These are phyloP conservation scores for Diospyros lotus DNA, from an alignment of 148 eudicot genomes.

Conservation along the genomic window DNA sequence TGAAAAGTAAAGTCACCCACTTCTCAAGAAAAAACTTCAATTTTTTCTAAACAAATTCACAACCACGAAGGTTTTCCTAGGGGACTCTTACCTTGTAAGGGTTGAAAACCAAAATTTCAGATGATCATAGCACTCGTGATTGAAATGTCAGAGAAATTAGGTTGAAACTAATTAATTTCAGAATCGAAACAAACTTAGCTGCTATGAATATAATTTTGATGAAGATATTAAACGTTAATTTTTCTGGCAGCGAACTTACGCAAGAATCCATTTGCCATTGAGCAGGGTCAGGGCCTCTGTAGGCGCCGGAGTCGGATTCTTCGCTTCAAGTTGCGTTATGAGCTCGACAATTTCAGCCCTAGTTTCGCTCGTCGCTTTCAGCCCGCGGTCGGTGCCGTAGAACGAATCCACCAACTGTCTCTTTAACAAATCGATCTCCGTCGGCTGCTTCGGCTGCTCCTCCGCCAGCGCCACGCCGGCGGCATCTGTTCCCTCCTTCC, in stretches of 20 bases:
- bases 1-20: no score
- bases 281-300: slow-evolving; percentile 77
- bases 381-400: slow-evolving; percentile 76
- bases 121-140: no score
- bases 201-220: no score
- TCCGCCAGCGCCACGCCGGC: slow-evolving; percentile 35
- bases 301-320: slow-evolving; percentile 82
- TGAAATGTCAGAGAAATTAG: no score
- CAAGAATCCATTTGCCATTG: slow-evolving; percentile 92
- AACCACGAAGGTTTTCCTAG: no score
- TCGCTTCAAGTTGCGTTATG: slow-evolving; percentile 70
- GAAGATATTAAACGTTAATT: no score
- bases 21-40: no score
- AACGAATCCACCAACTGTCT: slow-evolving; percentile 60
- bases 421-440: slow-evolving; percentile 51
- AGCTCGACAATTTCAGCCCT: slow-evolving; percentile 82
- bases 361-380: slow-evolving; percentile 71
- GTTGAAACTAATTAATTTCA: no score
- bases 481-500: slow-evolving; percentile 20
- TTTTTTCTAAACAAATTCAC: no score
- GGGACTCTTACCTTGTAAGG: no score
- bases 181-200: no score
- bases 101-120: no score
- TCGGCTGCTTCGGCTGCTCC: slow-evolving; percentile 20
- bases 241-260: slow-evolving; percentile 33